Conservation (phyloP, 805 yeast genomes). For the Saccharomycopsis sp. region DNA sequence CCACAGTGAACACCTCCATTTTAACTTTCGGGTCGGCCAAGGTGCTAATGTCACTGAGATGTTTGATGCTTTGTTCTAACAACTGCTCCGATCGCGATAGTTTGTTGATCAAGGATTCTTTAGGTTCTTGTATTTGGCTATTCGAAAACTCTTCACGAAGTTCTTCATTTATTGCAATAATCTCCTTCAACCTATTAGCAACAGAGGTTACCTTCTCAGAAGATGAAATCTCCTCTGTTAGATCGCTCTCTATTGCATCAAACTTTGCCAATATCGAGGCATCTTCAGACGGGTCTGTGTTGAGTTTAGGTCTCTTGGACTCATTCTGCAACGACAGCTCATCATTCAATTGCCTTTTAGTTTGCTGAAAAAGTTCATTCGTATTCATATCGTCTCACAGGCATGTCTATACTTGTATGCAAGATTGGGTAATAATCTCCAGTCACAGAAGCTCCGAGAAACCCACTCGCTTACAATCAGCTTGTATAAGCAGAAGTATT, state of each 20-base stretch:
- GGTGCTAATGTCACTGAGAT: neutral
- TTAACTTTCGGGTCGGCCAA: neutral
- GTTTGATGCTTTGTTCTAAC: neutral
- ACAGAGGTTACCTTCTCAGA: neutral
- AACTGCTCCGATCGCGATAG: neutral
- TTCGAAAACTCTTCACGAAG: neutral
- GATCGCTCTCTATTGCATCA: neutral
- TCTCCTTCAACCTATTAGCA: neutral
- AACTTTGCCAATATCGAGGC: neutral
- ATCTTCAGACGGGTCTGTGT: neutral
- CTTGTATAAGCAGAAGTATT: no score
- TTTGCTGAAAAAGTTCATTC: neutral
- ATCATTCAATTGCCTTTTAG: neutral
- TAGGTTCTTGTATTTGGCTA: neutral
- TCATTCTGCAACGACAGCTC: neutral
- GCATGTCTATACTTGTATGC: no score
- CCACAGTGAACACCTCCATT: neutral
- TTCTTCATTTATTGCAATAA: neutral
- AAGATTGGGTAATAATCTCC: no score
- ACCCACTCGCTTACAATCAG: no score
- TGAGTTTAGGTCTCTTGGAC: neutral
- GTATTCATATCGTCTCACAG: no score
- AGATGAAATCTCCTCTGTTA: neutral
- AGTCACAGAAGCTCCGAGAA: no score
- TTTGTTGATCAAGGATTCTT: neutral